Evolutionary conservation across 2,329 filamentous ascomycete genomes (phyloP), one percentile per base, ranked within the genome.

Genomic region (Triangularia setosa): DNA sequence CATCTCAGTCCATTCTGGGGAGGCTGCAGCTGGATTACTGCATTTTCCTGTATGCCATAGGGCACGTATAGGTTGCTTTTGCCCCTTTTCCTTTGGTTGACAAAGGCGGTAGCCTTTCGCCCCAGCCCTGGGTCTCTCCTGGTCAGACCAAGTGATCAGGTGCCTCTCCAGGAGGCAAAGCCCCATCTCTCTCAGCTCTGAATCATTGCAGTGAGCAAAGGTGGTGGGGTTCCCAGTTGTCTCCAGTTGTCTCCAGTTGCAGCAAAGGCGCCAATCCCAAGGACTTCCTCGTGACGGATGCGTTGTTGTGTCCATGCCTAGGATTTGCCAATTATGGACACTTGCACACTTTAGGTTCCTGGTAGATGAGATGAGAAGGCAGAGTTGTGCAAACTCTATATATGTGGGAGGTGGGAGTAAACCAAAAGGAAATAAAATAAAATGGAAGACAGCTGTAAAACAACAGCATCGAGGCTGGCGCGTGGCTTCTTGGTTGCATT

Each of bases 11-110:
- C 35, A 44, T 44, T 44, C 35, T 44, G 35, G 35, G 35, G 58
- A 67, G 63, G 65, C 65, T 66, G 60, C 35, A 44, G 35, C 35
- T 44, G 35, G n/a, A 44, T 44, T 44, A 8, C 40, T 48, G 40
- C 40, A 48, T 23, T 48, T 48, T 48, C 40, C 40, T 48, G 40
- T n/a, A 48, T 48, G 9, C 7, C 40, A 48, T 35, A 6, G 44
- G 4, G 27, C 8, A 28, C n/a, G n/a, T 52, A 25, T 24, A 21
- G 58, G 58, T 23, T 48, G 40, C n/a, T 21, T 60, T 60, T 44
- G 58, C 58, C 58, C 58, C 58, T 60, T 52, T 60, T 48, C 40
- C 40, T 48, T 48, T 48, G 40, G 21, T 48, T 44, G 35, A 44
- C 35, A 44, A 44, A 16, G 35, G n/a, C 4, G 35, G 35, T 44